A percentile compares a stretch with the other conserved stretches of the same genome.
Evolutionary conservation across 2,329 filamentous ascomycete species (phyloP).

Genomic region (Diaporthe sp.): DNA sequence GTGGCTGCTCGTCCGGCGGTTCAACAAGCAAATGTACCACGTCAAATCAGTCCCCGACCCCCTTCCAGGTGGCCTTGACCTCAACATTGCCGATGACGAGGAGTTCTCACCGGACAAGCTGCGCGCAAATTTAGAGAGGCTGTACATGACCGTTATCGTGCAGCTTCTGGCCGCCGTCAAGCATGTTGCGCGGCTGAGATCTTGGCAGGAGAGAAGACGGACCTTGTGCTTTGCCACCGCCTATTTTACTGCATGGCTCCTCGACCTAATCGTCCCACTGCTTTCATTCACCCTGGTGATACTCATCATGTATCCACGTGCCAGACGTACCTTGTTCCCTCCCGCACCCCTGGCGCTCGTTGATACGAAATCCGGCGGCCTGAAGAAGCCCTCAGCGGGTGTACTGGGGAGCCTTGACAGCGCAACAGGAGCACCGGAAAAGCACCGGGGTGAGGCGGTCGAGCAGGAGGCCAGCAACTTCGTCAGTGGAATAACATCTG

Average conservation of each 20-base stretch:
- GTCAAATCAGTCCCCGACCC: conserved; percentile 76
- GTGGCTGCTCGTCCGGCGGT: conserved; percentile 79
- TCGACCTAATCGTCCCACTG: conserved; percentile 78
- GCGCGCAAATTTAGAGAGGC: conserved; percentile 80
- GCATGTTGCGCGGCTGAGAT: conserved; percentile 81
- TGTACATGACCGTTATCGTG: conserved; percentile 85
- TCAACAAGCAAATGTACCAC: conserved; percentile 78
- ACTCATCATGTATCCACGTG: conserved; percentile 75
- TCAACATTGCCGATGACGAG: conserved; percentile 86
- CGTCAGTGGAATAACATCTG: conserved; percentile 78
- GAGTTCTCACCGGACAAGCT: conserved; percentile 90
- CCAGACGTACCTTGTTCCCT: conserved; percentile 78
- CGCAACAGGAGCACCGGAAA: conserved; percentile 85
- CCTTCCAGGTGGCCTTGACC: conserved; percentile 78
- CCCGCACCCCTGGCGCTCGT: conserved; percentile 83
- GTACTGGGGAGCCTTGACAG: conserved; percentile 83
- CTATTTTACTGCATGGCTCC: conserved; percentile 76
- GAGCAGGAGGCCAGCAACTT: conserved; percentile 88
- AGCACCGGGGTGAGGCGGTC: conserved; percentile 85
- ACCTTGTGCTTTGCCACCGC: conserved; percentile 73
- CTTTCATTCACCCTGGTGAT: conserved; percentile 71
- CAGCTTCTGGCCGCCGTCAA: conserved; percentile 77
- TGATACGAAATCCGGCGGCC: conserved; percentile 76
- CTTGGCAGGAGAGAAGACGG: conserved; percentile 81
- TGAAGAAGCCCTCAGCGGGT: conserved; percentile 83